Evolutionary conservation across 768 basidiomycete species (phyloP), one percentile per base, ranked within the genome.

Genomic region (Leucosporidium scottii): DNA sequence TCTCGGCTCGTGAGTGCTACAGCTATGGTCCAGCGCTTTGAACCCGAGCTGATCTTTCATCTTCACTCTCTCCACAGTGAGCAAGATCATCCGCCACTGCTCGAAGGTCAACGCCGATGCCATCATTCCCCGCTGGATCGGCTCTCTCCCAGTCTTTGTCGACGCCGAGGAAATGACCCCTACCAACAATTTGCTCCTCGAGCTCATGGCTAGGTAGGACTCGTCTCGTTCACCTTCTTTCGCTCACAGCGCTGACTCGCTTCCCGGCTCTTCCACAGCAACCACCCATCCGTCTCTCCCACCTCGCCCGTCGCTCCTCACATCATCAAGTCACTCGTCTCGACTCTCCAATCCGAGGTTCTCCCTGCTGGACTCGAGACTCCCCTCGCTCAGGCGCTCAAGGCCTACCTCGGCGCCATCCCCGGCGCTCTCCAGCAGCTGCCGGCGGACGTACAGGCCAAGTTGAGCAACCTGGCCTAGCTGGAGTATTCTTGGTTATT

Each of bases 131-230:
- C 59, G 59, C 17, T 60, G 59, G 59, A 34, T 60, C 4, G 21
- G 25, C 27, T 1, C 47, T 15, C 59, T 60, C 5, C 59, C 59
- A 25, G 59, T 60, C 47, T 27, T 60, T 23, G 59, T 60, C 59
- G 59, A 60, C 59, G 44, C 28, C 27, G 59, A 60, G 59, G 59
- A 60, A 44, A 60, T 60, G 59, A 44, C 47, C 17, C 59, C 59
- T 10, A 25, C 36, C 59, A 47, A 47, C 59, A 47, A 25, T 4
- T 44, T 60, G 13, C 59, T 60, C 44, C 44, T 60, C 15, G 59
- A 60, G n/a, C 59, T 60, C 44, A 60, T 60, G 44, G 39, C 59
- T 7, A 8, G 58, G 58, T 59, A 3, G 4, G 58, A 3, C 28
- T 55, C 54, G 4, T 47, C 58, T 9, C 34, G 1, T 12, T 13